Base-by-base conservation (phyloP, 2,329 filamentous ascomycete genomes). In the Rhynchosporium graminicola region DNA sequence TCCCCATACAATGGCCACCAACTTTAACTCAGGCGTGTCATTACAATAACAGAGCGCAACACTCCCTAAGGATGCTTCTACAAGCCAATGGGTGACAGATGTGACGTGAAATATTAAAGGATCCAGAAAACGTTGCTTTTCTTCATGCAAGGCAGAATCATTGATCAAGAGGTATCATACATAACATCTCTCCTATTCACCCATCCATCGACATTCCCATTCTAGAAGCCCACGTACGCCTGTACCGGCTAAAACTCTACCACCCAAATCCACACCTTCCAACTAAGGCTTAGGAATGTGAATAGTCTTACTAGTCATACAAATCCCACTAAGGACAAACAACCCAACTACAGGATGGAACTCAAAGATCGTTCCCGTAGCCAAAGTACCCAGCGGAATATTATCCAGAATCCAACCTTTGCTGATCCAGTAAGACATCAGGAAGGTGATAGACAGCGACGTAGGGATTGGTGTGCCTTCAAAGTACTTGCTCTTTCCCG, bases 391-490 rank as follows among this genome's bases (percentile, higher is more conserved):
- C 38, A 90, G 76, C 8, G 95, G 95, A n/a, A 99, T 77, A 62
- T 87, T 80, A 29, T 90, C 87, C 64, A 91, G 82, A 51, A 94
- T 83, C 90, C 90, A 94, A 66, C 89, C 89, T 69, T 91, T 82
- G 61, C 83, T 87, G 36, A 96, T 85, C 89, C 92, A 98, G 78
- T 89, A 97, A 36, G 89, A 91, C 91, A 98, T 97, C 62, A 96
- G 72, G 13, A 82, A 86, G 65, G 91, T 92, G 69, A 96, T 87
- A 1, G 83, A 87, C 29, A 98, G 80, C 29, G 90, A 93, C 3
- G 92, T 98, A 1, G 95, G 95, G 72, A 98, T 97, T 0, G 95
- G 95, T 0, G 94, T 96, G 70, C 95, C 95, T 79, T 99, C 95
- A 71, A 99, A 99, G 79, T 96, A 99, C 74, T 90, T 85, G 63